phyloP scores from a whole-genome alignment of 345 rosid species.

The Salix brachista region DNA sequence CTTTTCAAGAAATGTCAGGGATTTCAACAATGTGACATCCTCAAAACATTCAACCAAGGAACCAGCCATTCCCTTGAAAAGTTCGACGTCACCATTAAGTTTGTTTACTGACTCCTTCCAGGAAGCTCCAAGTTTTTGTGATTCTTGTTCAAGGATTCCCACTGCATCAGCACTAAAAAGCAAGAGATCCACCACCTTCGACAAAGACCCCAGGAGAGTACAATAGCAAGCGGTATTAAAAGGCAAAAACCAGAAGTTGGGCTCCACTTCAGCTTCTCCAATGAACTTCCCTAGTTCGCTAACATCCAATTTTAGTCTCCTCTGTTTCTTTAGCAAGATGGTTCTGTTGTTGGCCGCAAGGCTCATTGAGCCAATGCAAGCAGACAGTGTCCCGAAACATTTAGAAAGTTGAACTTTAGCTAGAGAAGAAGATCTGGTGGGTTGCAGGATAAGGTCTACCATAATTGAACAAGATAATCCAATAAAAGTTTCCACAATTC shows the following conservation, averaged over 20 bases:
- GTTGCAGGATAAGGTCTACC: conserved; percentile 59
- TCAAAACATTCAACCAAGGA: conserved; percentile 48
- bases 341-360: conserved; percentile 27
- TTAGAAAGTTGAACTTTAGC: conserved; percentile 55
- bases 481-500: conserved; percentile 81
- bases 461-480: conserved; percentile 66
- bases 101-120: conserved; percentile 34
- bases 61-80: conserved; percentile 37
- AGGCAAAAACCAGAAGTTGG: conserved; percentile 80
- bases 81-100: conserved; percentile 48
- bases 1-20: conserved; percentile 43
- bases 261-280: conserved; percentile 80
- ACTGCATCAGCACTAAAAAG: conserved; percentile 44
- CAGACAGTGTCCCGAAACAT: conserved; percentile 39
- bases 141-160: conserved; percentile 43
- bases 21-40: conserved; percentile 46
- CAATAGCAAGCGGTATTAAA: conserved; percentile 54
- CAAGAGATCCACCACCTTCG: conserved; percentile 60
- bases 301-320: conserved; percentile 41
- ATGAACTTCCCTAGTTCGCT: conserved; percentile 46
- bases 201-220: conserved; percentile 50
- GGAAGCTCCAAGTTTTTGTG: conserved; percentile 25
- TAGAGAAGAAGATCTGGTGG: conserved; percentile 65
- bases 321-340: conserved; percentile 40
- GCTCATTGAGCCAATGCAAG: conserved; percentile 41